A percentile compares a stretch with the other conserved stretches of the same genome.
These are phyloP conservation scores for Delonix regia DNA, from an alignment of 306 rosid genomes.

Conservation along the genomic window DNA sequence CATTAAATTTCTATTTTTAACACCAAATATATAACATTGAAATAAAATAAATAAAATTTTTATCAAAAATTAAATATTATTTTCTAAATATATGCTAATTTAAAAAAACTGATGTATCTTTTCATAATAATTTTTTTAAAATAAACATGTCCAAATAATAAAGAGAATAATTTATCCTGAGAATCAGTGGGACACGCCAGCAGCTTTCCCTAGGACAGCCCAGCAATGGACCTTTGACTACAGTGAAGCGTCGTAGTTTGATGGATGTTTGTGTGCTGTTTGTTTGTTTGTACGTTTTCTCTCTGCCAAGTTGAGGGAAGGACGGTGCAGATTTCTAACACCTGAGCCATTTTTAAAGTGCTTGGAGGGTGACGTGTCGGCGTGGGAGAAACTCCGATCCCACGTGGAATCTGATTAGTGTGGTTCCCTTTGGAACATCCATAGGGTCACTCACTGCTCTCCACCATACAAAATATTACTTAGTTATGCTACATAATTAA, in stretches of 20 bases:
- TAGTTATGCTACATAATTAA: no score
- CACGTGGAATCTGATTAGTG: slow-evolving; percentile 32
- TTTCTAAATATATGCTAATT: no score
- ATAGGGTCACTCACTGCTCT: neutral
- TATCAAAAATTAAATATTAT: no score
- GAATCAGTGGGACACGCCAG: no score
- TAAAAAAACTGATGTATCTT: no score
- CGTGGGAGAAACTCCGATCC: slow-evolving; percentile 24
- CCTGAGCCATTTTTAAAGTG: neutral
- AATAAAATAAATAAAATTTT: no score
- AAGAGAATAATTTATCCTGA: no score
- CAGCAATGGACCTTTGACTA: slow-evolving; percentile 33
- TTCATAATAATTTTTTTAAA: no score
- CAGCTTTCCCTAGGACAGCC: neutral
- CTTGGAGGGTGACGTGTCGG: slow-evolving; percentile 35
- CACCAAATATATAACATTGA: no score
- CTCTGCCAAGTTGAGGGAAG: neutral
- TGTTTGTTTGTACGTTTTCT: neutral
- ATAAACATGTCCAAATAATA: no score
- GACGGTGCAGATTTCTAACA: neutral
- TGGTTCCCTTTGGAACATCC: neutral
- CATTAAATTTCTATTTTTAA: no score
- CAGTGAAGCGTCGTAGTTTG: neutral
- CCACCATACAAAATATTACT: no score
- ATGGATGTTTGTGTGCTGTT: neutral